phyloP scores from a whole-genome alignment of 2,329 filamentous ascomycete genomes.

The Alternaria panax region DNA sequence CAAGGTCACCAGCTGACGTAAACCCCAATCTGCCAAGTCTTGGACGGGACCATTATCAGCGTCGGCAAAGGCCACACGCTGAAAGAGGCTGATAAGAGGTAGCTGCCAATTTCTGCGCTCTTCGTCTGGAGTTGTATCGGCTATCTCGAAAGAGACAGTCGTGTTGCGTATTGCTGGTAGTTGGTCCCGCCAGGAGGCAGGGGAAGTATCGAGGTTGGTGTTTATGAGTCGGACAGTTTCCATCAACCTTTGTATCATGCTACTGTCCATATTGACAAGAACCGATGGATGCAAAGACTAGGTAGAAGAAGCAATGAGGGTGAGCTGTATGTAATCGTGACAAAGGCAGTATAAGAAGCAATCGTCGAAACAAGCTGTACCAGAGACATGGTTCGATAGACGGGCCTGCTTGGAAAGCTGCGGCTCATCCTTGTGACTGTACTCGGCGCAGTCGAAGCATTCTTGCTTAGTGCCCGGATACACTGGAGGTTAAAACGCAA shows the following conservation, averaged over 20 bases:
- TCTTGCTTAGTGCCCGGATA: neutral
- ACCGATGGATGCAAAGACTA: neutral
- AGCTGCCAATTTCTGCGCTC: constrained; percentile 32
- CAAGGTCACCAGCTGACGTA: constrained; percentile 57
- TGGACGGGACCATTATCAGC: constrained; percentile 55
- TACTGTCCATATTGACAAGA: constrained; percentile 23
- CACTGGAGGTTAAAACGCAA: neutral
- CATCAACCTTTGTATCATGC: constrained; percentile 22
- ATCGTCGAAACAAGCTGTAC: neutral
- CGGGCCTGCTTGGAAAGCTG: neutral
- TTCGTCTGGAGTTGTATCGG: constrained; percentile 23
- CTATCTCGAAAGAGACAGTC: constrained; percentile 27
- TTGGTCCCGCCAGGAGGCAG: constrained; percentile 42
- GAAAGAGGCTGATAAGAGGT: constrained; percentile 52
- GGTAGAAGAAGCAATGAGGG: neutral
- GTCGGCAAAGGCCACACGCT: constrained; percentile 60
- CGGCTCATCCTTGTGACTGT: neutral
- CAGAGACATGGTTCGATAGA: neutral
- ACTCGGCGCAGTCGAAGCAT: neutral
- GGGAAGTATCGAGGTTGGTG: constrained; percentile 41
- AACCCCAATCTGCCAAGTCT: constrained; percentile 60
- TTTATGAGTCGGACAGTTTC: constrained; percentile 44
- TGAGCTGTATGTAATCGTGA: neutral
- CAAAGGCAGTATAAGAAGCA: neutral
- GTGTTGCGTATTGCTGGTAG: constrained; percentile 28